phyloP scores from a whole-genome alignment of 1,284 basidiomycete species.

The Chiua sp. region DNA sequence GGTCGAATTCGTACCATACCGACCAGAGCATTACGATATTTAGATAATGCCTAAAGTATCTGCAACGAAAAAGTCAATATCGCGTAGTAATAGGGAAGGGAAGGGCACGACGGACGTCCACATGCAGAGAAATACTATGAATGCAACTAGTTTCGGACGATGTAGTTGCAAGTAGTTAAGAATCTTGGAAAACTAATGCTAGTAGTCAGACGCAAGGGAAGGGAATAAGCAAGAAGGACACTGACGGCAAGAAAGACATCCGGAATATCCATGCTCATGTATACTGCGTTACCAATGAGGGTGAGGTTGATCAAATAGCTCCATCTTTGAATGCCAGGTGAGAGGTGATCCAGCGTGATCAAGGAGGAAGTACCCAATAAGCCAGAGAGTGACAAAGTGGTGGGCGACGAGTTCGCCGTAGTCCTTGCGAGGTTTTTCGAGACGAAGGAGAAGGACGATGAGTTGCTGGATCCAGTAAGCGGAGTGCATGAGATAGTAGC shows the following conservation, averaged over 20 bases:
- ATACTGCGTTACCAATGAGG: constrained; percentile 91
- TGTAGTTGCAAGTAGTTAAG: constrained; percentile 85
- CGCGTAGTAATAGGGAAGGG: neutral
- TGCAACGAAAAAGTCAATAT: constrained; percentile 37
- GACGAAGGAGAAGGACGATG: constrained; percentile 80
- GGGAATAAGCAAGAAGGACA: neutral
- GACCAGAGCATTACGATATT: constrained; percentile 90
- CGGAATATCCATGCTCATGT: constrained; percentile 96
- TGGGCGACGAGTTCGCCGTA: constrained; percentile 86
- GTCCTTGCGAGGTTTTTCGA: constrained; percentile 96
- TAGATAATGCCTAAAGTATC: constrained; percentile 96
- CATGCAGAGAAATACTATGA: constrained; percentile 70
- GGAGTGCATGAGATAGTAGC: constrained; percentile 90
- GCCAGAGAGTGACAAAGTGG: constrained; percentile 96
- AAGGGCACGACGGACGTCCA: constrained; percentile 78
- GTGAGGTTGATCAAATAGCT: constrained; percentile 87
- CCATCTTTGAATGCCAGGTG: constrained; percentile 61
- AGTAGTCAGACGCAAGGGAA: constrained; percentile 6
- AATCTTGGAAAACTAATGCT: constrained; percentile 76
- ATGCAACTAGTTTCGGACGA: constrained; percentile 66
- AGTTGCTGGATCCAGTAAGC: constrained; percentile 97
- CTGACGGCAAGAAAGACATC: constrained; percentile 88
- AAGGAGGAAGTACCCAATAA: constrained; percentile 68
- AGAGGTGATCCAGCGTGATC: constrained; percentile 5
- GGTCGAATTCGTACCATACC: constrained; percentile 82